Evolutionary conservation across 768 basidiomycete genomes (phyloP).

Genomic region (Piloderma croceum): DNA sequence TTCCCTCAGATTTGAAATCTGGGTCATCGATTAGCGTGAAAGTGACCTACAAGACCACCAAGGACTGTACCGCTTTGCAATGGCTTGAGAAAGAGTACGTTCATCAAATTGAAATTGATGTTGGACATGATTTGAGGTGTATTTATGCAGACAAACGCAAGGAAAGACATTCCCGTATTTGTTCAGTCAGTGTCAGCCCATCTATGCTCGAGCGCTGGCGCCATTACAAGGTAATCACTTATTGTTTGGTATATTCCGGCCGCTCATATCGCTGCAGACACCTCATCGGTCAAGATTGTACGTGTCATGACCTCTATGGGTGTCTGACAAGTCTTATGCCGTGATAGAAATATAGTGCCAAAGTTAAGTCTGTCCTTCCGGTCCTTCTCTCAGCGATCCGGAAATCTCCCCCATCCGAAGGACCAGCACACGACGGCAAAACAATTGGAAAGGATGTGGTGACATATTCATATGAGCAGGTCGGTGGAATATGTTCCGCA

Average conservation of each 20-base stretch:
- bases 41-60: conserved; percentile 70
- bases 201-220: conserved; percentile 73
- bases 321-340: neutral
- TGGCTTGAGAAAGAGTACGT: conserved; percentile 80
- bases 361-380: conserved; percentile 72
- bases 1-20: conserved; percentile 38
- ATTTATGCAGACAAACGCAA: conserved; percentile 70
- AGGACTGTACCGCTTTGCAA: conserved; percentile 71
- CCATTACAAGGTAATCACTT: conserved; percentile 64
- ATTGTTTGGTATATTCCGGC: conserved; percentile 1
- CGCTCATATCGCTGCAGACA: conserved; percentile 53
- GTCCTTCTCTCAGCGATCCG: conserved; percentile 83
- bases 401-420: conserved; percentile 65
- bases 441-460: conserved; percentile 68
- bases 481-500: conserved; percentile 22
- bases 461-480: conserved; percentile 75
- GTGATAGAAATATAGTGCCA: conserved; percentile 84
- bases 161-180: conserved; percentile 81
- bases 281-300: conserved; percentile 81
- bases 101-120: neutral
- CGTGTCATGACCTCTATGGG: conserved; percentile 16
- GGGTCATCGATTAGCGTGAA: conserved; percentile 42
- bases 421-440: conserved; percentile 69
- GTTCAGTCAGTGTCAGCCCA: conserved; percentile 92
- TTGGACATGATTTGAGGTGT: neutral